Base-by-base conservation (phyloP, 306 rosid species). In the Rosa lucieae region DNA sequence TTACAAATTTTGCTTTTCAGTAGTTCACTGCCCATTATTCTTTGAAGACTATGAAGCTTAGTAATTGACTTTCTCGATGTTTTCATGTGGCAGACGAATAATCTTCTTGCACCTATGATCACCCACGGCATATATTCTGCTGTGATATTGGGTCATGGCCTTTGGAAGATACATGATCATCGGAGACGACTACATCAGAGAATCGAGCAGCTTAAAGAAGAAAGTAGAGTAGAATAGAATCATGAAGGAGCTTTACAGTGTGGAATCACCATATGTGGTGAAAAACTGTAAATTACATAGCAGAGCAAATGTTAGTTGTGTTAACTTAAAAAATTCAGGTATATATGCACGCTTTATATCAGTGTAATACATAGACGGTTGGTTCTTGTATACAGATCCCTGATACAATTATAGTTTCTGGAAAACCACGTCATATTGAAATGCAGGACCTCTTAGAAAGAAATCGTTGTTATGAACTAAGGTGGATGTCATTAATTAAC, bases 101-200 rank as follows among this genome's bases (percentile, higher is more conserved):
- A 95, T 59, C 91, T 95, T 77, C 99, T 95, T 71, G 88, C 98
- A 14, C 99, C 99, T 21, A 95, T 92, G 51, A 89, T 95, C 84
- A 95, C 99, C 1, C 98, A 95, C 40, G 98, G 99, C 44, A 92
- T 95, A 81, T 92, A 95, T 86, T 92, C 98, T 2, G 82, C 98
- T 11, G 97, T 95, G 82, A 90, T 95, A 73, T 70, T 95, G 87
- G 99, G 99, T 52, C 97, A 95, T 51, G 99, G 99, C 83, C 99
- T 95, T 56, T 84, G 93, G 98, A 95, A 95, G 89, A 92, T 95
- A 77, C 89, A 92, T 35, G 90, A 95, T 86, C 98, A 92, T 85
- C 87, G 92, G 82, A 87, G 90, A 56, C 82, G 88, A 84, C 87
- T 95, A 6, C 93, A 84, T 12, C 94, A 89, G 70, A 89, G 99